Evolutionary conservation across 805 yeast genomes (phyloP).

Genomic region (Cyberlindnera euphorbiae): DNA sequence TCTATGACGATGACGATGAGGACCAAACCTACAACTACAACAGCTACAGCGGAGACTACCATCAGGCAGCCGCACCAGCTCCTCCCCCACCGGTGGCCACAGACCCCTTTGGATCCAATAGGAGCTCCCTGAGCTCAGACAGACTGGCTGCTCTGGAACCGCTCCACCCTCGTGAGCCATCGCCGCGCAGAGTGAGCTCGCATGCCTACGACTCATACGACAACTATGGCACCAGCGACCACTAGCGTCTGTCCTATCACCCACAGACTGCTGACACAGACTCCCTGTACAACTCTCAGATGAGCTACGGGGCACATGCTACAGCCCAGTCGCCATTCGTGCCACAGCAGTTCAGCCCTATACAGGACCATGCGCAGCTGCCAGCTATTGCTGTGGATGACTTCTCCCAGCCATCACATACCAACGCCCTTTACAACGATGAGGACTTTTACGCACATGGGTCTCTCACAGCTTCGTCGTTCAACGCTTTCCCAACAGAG

Average conservation of each 20-base stretch:
- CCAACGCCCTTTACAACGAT: conserved; percentile 9
- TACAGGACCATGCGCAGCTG: conserved; percentile 17
- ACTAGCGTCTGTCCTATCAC: conserved; percentile 9
- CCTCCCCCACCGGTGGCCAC: background rate
- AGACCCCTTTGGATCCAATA: conserved; percentile 16
- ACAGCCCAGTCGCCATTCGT: background rate
- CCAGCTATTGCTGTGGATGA: conserved; percentile 16
- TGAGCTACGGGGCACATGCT: conserved; percentile 2
- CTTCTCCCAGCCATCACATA: conserved; percentile 1
- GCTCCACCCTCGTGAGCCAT: conserved; percentile 12
- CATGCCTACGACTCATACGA: conserved; percentile 1
- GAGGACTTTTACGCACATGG: conserved; percentile 15
- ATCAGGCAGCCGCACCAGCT: background rate
- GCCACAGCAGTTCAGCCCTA: conserved; percentile 25
- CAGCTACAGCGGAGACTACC: conserved; percentile 2
- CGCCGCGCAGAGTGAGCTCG: conserved; percentile 6
- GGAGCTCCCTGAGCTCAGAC: conserved; percentile 7
- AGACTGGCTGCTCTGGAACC: conserved; percentile 10
- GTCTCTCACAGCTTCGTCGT: conserved; percentile 11
- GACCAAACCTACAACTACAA: conserved; percentile 6
- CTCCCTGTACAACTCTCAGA: conserved; percentile 2
- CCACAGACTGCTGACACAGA: conserved; percentile 4
- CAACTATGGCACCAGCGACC: too few species aligned
- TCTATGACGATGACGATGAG: conserved; percentile 6
- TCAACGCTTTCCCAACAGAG: conserved; percentile 23